Conservation (phyloP, 2,329 filamentous ascomycete species). For the Fusarium sp. region DNA sequence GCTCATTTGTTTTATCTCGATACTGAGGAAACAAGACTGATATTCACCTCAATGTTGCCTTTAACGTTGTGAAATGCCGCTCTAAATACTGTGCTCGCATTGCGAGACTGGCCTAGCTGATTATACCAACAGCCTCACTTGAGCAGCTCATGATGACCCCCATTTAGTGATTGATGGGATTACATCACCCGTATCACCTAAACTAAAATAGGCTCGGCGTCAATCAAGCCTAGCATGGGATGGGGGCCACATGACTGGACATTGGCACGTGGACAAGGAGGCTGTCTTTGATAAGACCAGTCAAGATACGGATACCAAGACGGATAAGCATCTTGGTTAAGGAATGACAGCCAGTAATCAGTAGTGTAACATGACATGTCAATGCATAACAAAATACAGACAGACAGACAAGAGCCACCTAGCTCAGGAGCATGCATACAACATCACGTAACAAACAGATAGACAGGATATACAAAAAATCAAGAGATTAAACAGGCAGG, state of each 20-base stretch:
- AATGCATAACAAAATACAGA: neutral
- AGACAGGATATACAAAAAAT: conserved; percentile 40
- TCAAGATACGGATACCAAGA: conserved; percentile 1
- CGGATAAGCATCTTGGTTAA: conserved; percentile 4
- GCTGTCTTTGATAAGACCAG: conserved; percentile 23
- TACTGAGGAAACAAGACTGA: conserved; percentile 10
- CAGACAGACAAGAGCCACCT: neutral
- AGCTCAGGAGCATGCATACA: neutral
- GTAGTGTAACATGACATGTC: conserved; percentile 2
- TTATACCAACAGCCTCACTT: neutral
- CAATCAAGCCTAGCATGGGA: conserved; percentile 36
- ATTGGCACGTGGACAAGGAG: conserved; percentile 32
- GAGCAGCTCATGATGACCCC: conserved; percentile 2
- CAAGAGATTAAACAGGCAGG: conserved; percentile 51
- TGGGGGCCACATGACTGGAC: conserved; percentile 35
- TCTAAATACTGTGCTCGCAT: neutral
- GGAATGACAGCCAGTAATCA: neutral
- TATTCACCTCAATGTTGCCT: neutral
- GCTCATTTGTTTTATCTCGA: conserved; percentile 18
- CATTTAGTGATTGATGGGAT: conserved; percentile 28
- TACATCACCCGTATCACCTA: conserved; percentile 38
- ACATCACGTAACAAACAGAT: neutral
- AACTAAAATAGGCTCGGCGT: conserved; percentile 33
- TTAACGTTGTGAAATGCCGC: neutral
- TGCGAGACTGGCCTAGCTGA: neutral